Evolutionary conservation across 148 eudicot genomes (phyloP).

Genomic region (Polygonum maritimum): DNA sequence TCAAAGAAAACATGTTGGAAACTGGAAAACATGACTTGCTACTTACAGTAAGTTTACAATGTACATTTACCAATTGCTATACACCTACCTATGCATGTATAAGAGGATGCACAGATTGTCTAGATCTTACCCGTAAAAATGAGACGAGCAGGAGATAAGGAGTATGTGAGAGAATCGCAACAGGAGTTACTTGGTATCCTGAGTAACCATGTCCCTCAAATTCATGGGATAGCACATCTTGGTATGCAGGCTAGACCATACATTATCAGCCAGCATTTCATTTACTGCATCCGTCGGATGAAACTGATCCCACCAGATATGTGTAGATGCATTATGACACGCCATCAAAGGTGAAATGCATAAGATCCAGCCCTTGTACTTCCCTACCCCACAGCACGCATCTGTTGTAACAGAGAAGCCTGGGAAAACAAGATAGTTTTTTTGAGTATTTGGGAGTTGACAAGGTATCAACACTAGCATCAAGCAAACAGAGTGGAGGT

Average conservation of each 20-base stretch:
- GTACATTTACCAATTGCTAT: neutral
- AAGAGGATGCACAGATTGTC: neutral
- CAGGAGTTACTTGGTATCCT: neutral
- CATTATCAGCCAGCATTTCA: constrained; percentile 65
- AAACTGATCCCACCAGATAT: constrained; percentile 96
- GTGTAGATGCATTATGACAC: constrained; percentile 61
- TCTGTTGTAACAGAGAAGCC: constrained; percentile 55
- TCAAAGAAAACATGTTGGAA: neutral
- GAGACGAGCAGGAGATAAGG: neutral
- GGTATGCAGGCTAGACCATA: constrained; percentile 74
- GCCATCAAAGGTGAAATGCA: constrained; percentile 83
- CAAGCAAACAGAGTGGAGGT: neutral
- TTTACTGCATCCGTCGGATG: constrained; percentile 86
- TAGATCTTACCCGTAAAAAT: neutral
- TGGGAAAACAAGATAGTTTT: constrained; percentile 8
- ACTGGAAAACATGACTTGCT: neutral
- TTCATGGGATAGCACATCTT: constrained; percentile 79
- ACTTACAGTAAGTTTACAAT: neutral
- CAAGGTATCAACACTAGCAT: neutral
- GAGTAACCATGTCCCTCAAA: constrained; percentile 52
- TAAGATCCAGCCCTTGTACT: constrained; percentile 64
- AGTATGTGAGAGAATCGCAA: neutral
- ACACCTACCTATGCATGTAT: neutral
- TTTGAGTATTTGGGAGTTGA: neutral
- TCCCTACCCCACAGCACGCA: constrained; percentile 89